Evolutionary conservation across 129 eudicot genomes (phyloP).

Genomic region (Glebionis coronaria): DNA sequence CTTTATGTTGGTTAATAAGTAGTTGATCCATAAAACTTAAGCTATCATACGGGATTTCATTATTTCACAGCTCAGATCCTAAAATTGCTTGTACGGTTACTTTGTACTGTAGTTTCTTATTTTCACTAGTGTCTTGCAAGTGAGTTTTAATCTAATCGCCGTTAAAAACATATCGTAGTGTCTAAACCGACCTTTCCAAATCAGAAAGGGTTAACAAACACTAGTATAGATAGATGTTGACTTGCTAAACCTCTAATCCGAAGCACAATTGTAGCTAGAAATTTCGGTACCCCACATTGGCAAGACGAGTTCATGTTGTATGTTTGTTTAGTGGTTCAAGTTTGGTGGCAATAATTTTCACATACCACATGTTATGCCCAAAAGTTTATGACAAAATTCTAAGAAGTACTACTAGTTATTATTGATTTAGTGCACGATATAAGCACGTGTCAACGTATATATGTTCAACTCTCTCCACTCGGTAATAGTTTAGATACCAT

Average conservation of each 20-base stretch:
- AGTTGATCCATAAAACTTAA: too few relatives aligned
- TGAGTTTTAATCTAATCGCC: too few relatives aligned
- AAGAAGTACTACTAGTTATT: not conserved
- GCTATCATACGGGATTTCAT: too few relatives aligned
- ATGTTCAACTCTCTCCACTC: conserved; percentile 31
- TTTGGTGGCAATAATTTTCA: conserved; percentile 30
- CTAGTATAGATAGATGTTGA: conserved; percentile 1
- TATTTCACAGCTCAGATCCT: too few relatives aligned
- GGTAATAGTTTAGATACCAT: conserved; percentile 23
- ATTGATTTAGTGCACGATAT: conserved; percentile 2
- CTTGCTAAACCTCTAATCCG: not conserved
- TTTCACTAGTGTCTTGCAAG: too few relatives aligned
- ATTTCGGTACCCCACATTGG: conserved; percentile 1
- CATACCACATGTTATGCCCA: conserved; percentile 31
- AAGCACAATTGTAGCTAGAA: not conserved
- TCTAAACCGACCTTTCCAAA: conserved; percentile 9
- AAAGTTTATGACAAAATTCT: conserved; percentile 8
- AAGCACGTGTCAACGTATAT: conserved; percentile 22
- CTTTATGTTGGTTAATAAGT: too few relatives aligned
- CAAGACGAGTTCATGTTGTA: conserved; percentile 8
- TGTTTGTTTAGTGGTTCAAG: conserved; percentile 34
- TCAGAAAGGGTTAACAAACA: conserved; percentile 4
- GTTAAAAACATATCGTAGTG: not conserved
- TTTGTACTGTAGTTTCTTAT: too few relatives aligned
- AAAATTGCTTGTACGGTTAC: too few relatives aligned